phyloP scores from a whole-genome alignment of 2,329 filamentous ascomycete species.

The Aurifilum marmelostoma region DNA sequence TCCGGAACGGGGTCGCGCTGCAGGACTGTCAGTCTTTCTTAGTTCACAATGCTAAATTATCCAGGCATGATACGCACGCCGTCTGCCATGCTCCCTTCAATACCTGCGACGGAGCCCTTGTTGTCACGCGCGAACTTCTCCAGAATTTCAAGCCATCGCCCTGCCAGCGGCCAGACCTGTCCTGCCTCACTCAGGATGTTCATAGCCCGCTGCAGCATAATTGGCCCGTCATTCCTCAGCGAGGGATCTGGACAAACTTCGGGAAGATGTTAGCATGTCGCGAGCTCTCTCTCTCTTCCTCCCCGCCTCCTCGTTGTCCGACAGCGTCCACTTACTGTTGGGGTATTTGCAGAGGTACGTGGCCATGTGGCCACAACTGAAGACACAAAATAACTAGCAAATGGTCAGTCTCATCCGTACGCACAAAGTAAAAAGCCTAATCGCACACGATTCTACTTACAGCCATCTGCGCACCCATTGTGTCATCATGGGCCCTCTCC shows the following conservation, averaged over 20 bases:
- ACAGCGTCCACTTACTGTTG: conserved; percentile 42
- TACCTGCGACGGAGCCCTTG: conserved; percentile 42
- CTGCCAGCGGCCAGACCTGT: conserved; percentile 56
- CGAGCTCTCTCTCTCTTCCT: not conserved
- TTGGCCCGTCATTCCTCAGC: conserved; percentile 46
- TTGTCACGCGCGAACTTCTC: conserved; percentile 51
- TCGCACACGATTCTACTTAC: conserved; percentile 36
- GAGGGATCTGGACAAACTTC: conserved; percentile 47
- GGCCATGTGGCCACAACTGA: conserved; percentile 57
- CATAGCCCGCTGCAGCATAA: conserved; percentile 51
- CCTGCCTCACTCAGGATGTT: conserved; percentile 52
- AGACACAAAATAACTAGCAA: conserved; percentile 54
- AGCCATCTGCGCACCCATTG: conserved; percentile 57
- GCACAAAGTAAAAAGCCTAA: too few relatives aligned
- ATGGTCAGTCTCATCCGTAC: conserved; percentile 1
- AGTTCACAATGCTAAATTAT: conserved; percentile 21
- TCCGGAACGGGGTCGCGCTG: conserved; percentile 38
- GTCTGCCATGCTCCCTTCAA: conserved; percentile 56
- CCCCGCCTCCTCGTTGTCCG: not conserved
- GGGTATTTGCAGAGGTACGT: conserved; percentile 57
- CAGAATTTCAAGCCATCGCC: conserved; percentile 55
- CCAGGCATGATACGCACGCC: conserved; percentile 40
- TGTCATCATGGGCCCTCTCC: conserved; percentile 49
- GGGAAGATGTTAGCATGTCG: conserved; percentile 22
- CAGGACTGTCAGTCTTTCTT: conserved; percentile 35